Evolutionary conservation across 306 rosid species (phyloP).

Genomic region (Hylodesmum podocarpum): DNA sequence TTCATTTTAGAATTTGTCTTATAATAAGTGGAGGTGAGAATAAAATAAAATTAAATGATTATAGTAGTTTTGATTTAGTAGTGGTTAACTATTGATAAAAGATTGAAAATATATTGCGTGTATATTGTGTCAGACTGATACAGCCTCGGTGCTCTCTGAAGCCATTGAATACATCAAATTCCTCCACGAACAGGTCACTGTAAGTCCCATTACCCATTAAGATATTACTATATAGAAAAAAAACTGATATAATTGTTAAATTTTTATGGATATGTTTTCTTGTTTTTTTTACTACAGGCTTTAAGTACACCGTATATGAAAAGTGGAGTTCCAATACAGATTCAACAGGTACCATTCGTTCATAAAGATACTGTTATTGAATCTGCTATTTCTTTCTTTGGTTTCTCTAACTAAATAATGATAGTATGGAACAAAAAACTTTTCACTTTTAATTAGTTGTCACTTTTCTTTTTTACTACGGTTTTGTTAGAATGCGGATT

Average conservation of each 20-base stretch:
- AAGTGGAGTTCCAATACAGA: constrained; percentile 79
- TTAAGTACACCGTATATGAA: constrained; percentile 94
- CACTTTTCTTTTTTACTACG: neutral
- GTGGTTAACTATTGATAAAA: constrained; percentile 16
- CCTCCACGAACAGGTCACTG: constrained; percentile 91
- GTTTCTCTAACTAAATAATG: neutral
- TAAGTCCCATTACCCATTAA: constrained; percentile 53
- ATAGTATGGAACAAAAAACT: neutral
- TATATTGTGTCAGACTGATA: constrained; percentile 83
- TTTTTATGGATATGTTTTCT: neutral
- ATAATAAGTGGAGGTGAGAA: neutral
- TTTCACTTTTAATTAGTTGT: neutral
- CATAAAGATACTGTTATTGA: neutral
- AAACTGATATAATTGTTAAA: neutral
- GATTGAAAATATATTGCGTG: constrained; percentile 26
- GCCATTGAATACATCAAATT: constrained; percentile 96
- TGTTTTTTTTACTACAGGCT: constrained; percentile 40
- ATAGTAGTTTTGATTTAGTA: neutral
- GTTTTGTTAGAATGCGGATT: neutral
- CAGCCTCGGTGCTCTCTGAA: constrained; percentile 99
- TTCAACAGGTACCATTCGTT: constrained; percentile 60
- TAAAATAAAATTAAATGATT: neutral
- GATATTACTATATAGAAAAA: neutral
- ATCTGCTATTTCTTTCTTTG: neutral
- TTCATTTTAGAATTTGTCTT: constrained; percentile 35